Base-by-base conservation (phyloP, 1,284 basidiomycete genomes). In the Spongiforma sp. region DNA sequence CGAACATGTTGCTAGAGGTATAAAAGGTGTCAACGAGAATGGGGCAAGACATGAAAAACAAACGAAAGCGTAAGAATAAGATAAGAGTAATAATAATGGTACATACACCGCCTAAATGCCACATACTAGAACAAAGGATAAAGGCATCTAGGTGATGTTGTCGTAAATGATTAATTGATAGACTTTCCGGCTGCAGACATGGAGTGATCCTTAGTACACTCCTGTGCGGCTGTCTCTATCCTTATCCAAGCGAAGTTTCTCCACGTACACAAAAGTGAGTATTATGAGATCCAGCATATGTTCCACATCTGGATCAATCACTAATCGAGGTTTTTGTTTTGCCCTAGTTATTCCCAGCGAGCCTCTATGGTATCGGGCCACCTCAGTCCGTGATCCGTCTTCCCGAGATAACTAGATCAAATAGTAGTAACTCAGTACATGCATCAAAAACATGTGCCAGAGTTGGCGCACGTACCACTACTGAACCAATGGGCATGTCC, bases 251-350 rank as follows among this genome's bases (percentile, higher is more conserved):
- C 77, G 77, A 15, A 77, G 50, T 63, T 79, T 78, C 62, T 81
- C 79, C 21, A 80, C 71, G 57, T 79, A 82, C 34, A 82, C 73
- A 57, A 83, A 83, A 0, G 82, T 83, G 36, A 83, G 66, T 8
- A 82, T 54, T n/a, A 83, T 73, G 34, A 75, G 62, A 62, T 82
- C 78, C 15, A 80, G 62, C 65, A 82, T 81, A 28, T 77, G 72
- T 60, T 77, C 73, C 19, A 76, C 76, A 9, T 63, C 63, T 9
- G 74, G 69, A 59, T 73, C 68, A 17, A 83, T 67, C 55, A 80
- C 76, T 1, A 83, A 69, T 32, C 63, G 70, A 1, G 79, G 67
- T 6, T 65, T 69, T 50, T 66, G 67, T 37, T 66, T 70, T 9
- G 65, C 62, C 28, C 71, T 71, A 11, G 68, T 57, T 43, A 76